Evolutionary conservation across 441 rosid species (phyloP).

Genomic region (Metrosideros polymorpha): DNA sequence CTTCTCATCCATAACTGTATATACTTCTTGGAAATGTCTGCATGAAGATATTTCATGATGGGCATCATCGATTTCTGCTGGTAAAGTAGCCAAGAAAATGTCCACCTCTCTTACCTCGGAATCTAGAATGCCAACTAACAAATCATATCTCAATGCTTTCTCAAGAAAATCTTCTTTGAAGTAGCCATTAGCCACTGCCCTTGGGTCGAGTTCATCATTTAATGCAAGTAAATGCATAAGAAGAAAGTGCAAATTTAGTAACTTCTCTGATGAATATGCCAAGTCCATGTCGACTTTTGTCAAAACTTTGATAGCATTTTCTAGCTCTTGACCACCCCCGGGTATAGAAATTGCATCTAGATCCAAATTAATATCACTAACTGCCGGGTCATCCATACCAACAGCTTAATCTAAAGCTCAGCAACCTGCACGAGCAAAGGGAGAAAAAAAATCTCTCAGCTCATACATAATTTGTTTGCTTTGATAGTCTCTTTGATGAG

Average conservation of each 20-base stretch:
- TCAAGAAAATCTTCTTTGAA: slow-evolving; percentile 39
- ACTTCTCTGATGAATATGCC: slow-evolving; percentile 46
- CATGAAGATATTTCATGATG: slow-evolving; percentile 51
- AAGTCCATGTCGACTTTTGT: slow-evolving; percentile 42
- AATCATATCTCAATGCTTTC: slow-evolving; percentile 67
- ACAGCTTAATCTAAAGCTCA: not conserved
- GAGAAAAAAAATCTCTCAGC: not conserved
- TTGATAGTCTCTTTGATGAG: not conserved
- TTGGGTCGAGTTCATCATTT: slow-evolving; percentile 46
- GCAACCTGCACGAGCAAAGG: not conserved
- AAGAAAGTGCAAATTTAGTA: slow-evolving; percentile 56
- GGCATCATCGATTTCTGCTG: slow-evolving; percentile 55
- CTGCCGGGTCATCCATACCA: not conserved
- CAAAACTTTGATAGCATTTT: slow-evolving; percentile 29
- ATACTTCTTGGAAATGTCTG: slow-evolving; percentile 30
- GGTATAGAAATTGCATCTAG: not conserved
- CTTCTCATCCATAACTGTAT: slow-evolving; percentile 38
- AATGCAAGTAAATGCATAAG: slow-evolving; percentile 70
- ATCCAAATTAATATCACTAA: not conserved
- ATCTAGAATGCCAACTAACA: slow-evolving; percentile 61
- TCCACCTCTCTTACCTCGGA: slow-evolving; percentile 76
- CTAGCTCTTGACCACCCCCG: slow-evolving; percentile 22
- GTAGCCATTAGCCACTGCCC: slow-evolving; percentile 22
- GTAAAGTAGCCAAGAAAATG: slow-evolving; percentile 49
- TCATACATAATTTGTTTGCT: not conserved